These are phyloP conservation scores for Zygosaccharomyces bailii DNA, from an alignment of 805 yeast species.

Conservation along the genomic window DNA sequence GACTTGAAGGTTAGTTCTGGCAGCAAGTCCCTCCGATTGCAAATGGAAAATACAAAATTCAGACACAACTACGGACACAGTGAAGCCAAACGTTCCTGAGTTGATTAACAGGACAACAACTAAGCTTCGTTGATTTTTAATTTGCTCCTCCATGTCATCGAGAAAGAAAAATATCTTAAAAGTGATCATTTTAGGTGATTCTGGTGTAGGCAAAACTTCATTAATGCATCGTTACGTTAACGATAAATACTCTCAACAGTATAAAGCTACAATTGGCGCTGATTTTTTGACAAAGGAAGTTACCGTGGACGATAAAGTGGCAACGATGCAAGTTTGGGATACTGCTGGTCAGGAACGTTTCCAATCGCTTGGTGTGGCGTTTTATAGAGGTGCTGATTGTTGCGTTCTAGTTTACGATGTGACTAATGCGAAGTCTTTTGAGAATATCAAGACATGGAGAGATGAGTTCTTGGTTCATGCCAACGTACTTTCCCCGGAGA, in stretches of 20 bases:
- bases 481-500: conserved; percentile 88
- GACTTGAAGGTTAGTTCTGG: neutral
- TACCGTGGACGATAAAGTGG: conserved; percentile 58
- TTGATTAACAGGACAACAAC: no score
- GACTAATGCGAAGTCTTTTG: conserved; percentile 90
- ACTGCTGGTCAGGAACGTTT: conserved; percentile 99
- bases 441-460: conserved; percentile 84
- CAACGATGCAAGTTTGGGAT: conserved; percentile 83
- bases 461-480: conserved; percentile 95
- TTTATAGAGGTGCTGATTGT: conserved; percentile 97
- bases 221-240: conserved; percentile 96
- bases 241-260: conserved; percentile 90
- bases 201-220: conserved; percentile 97
- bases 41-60: neutral
- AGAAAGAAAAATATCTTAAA: conserved; percentile 75
- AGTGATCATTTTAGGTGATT: conserved; percentile 92
- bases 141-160: conserved; percentile 31
- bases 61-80: neutral
- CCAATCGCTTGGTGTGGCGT: conserved; percentile 94
- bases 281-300: conserved; percentile 93
- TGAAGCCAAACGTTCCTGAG: no score
- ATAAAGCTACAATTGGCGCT: conserved; percentile 97
- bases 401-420: conserved; percentile 96
- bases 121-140: no score
- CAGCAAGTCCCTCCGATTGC: conserved; percentile 1